Evolutionary conservation across 768 basidiomycete genomes (phyloP).

Genomic region (Steccherinum ochraceum): DNA sequence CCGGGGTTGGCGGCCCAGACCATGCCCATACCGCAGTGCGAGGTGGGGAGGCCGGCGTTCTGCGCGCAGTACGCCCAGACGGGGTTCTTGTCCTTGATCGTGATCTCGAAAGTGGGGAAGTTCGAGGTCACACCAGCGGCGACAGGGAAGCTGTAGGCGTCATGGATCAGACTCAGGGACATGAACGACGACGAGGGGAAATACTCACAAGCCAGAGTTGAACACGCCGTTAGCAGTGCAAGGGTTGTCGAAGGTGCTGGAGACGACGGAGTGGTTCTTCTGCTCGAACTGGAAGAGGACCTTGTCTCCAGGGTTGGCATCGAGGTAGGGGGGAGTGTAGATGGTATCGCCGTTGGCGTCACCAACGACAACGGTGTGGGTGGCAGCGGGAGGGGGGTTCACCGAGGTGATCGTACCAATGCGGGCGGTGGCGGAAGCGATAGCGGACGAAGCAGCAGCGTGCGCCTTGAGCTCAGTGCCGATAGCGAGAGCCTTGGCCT

Average conservation of each 20-base stretch:
- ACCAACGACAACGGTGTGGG: conserved; percentile 1
- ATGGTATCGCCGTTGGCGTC: not conserved
- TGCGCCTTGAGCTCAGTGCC: not conserved
- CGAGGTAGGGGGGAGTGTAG: not conserved
- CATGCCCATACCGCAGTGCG: conserved; percentile 22
- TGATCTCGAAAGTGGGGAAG: conserved; percentile 15
- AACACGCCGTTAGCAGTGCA: conserved; percentile 24
- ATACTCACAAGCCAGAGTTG: conserved; percentile 24
- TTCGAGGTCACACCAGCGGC: conserved; percentile 1
- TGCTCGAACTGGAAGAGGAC: conserved; percentile 24
- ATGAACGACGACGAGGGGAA: not conserved
- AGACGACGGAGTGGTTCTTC: conserved; percentile 25
- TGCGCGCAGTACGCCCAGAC: conserved; percentile 22
- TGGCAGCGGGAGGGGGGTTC: conserved; percentile 21
- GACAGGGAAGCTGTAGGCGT: conserved; percentile 17
- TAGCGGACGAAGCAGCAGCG: not conserved
- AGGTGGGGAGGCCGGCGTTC: conserved; percentile 2
- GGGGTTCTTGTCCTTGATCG: conserved; percentile 19
- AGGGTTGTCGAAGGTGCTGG: conserved; percentile 24
- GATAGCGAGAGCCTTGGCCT: not conserved
- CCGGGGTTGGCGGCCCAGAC: conserved; percentile 15
- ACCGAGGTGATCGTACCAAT: conserved; percentile 23
- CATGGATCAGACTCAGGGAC: not conserved
- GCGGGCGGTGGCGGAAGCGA: not conserved
- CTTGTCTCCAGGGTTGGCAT: conserved; percentile 15